Base-by-base conservation (phyloP, 2,329 filamentous ascomycete genomes). In the Exophiala alcalophila region DNA sequence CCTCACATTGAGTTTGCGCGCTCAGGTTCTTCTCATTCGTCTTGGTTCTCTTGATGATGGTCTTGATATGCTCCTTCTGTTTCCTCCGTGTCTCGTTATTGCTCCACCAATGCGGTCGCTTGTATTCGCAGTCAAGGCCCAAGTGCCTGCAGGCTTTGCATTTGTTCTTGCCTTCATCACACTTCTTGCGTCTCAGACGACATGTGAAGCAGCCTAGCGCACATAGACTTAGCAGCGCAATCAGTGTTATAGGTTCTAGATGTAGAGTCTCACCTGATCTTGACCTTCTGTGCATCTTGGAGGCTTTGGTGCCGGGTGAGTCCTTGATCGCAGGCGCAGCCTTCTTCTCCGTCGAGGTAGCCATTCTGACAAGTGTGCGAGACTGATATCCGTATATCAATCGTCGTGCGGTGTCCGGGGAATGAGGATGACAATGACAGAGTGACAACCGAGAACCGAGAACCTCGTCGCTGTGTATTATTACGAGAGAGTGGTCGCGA, bases 41-140 rank as follows among this genome's bases (percentile, higher is more conserved):
- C 78, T 97, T 97, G 63, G 92, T 97, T 63, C 84, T 81, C 80
- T 95, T 96, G 74, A 98, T 97, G 67, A 91, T 87, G 67, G 85
- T 84, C 77, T 98, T 98, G 76, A 98, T 94, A 56, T 83, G 73
- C 63, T 97, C 92, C 71, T 97, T 98, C 65, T 96, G 88, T 43
- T 82, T 72, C 58, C 84, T 80, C 56, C 92, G 78, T 61, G 85
- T 81, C 52, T 95, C 89, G 61, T 86, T 85, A 74, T 92, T 96
- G 69, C 84, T 86, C 92, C 92, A 98, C 92, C 92, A 98, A 69
- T 86, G 80, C 25, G 92, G 92, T 61, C 90, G 76, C 76, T 94
- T 95, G 73, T 97, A 98, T 73, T 97, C 89, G 72, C 92, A 98
- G 59, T 77, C 76, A 44, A 98, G 76, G 40, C 86, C 85, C 43